Percentiles rank a stretch among this genome's conserved stretches.
These are phyloP conservation scores for Moniliella sp. DNA, from an alignment of 1,284 basidiomycete genomes.

Conservation along the genomic window DNA sequence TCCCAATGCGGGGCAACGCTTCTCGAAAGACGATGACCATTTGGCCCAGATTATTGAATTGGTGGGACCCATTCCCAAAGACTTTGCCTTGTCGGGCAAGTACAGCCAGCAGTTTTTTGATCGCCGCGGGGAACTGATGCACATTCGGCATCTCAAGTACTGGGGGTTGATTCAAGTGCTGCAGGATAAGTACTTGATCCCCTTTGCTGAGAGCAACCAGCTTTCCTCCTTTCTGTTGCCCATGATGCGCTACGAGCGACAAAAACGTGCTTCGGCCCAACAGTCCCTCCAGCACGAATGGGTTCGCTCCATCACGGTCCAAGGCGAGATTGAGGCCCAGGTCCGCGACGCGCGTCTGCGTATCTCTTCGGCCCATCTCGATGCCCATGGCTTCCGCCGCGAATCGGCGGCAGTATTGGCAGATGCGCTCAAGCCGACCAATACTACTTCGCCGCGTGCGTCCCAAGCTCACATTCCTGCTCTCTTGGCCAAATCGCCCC, in stretches of 20 bases:
- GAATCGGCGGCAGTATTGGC: no score
- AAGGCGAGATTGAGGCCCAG: constrained; percentile 26
- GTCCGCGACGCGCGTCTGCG: no score
- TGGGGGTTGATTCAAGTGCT: constrained; percentile 78
- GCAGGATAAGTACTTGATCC: constrained; percentile 77
- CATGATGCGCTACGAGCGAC: constrained; percentile 72
- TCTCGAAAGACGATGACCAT: constrained; percentile 91
- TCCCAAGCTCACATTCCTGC: no score
- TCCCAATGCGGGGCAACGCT: constrained; percentile 55
- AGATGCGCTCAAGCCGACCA: no score
- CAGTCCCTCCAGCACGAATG: constrained; percentile 66
- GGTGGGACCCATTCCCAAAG: constrained; percentile 68
- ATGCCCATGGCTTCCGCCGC: no score
- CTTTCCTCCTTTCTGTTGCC: constrained; percentile 65
- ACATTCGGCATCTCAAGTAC: constrained; percentile 74
- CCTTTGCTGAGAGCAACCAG: constrained; percentile 55
- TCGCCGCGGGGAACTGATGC: constrained; percentile 76
- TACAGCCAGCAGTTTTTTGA: constrained; percentile 88
- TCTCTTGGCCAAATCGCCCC: no score
- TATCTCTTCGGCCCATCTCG: no score
- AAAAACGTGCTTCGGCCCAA: constrained; percentile 56
- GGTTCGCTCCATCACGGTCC: constrained; percentile 46
- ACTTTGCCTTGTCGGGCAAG: constrained; percentile 68
- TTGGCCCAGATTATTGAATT: no score
- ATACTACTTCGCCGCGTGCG: no score